These are phyloP conservation scores for Colletotrichum tropicale DNA, from an alignment of 2,329 filamentous ascomycete species.

Conservation along the genomic window DNA sequence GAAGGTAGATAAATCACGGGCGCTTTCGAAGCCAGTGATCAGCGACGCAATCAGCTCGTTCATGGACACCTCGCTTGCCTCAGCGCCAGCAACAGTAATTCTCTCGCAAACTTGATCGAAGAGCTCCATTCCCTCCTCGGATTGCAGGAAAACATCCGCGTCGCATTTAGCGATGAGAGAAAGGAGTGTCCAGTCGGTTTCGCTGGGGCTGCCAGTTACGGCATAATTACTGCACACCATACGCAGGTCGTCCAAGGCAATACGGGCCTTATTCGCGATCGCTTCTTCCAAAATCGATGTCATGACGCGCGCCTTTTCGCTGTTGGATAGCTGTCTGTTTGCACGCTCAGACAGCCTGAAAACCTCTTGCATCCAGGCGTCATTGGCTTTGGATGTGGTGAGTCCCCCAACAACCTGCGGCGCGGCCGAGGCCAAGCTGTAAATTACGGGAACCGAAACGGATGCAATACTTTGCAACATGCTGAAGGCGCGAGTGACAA, in stretches of 20 bases:
- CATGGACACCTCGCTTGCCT: conserved; percentile 25
- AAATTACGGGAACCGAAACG: conserved; percentile 48
- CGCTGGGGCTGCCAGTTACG: conserved; percentile 27
- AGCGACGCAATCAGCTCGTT: conserved; percentile 45
- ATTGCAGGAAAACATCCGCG: conserved; percentile 48
- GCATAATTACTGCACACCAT: conserved; percentile 47
- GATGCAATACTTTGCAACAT: conserved; percentile 37
- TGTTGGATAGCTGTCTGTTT: conserved; percentile 23
- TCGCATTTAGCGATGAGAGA: conserved; percentile 48
- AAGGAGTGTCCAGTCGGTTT: conserved; percentile 47
- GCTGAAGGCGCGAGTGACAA: conserved; percentile 45
- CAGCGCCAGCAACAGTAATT: conserved; percentile 24
- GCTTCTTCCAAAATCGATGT: conserved; percentile 35
- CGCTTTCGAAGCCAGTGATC: conserved; percentile 47
- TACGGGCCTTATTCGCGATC: conserved; percentile 27
- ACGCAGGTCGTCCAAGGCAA: conserved; percentile 46
- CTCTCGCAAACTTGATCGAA: conserved; percentile 44
- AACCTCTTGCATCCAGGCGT: conserved; percentile 43
- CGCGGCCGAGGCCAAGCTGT: conserved; percentile 40
- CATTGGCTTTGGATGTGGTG: conserved; percentile 37
- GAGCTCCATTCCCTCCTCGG: conserved; percentile 40
- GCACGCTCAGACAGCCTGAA: conserved; percentile 35
- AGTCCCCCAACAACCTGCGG: conserved; percentile 37
- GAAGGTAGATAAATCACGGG: conserved; percentile 49
- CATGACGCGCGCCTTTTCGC: conserved; percentile 28